phyloP scores from a whole-genome alignment of 2,329 filamentous ascomycete genomes.

The Beauveria medogensis region DNA sequence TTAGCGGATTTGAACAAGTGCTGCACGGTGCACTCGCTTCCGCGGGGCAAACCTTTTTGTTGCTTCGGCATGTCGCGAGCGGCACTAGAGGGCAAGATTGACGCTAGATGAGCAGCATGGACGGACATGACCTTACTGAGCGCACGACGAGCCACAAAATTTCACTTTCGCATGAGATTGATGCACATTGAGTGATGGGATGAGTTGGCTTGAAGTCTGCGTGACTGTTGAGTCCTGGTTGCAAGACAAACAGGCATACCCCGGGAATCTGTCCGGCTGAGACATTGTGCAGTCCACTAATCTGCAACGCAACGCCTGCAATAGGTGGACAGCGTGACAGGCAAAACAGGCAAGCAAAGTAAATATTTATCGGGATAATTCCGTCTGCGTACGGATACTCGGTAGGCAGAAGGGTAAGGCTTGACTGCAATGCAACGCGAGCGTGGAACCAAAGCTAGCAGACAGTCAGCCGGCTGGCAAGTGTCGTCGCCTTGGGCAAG shows the following conservation, averaged over 20 bases:
- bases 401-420: background rate
- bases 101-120: background rate
- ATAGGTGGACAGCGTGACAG: background rate
- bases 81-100: background rate
- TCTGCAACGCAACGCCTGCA: background rate
- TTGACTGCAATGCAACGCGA: background rate
- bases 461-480: background rate
- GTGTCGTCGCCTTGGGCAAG: background rate
- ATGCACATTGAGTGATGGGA: no score
- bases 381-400: background rate
- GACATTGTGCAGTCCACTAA: background rate
- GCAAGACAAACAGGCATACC: background rate
- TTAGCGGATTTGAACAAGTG: background rate
- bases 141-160: no score
- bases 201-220: background rate
- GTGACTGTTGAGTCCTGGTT: background rate
- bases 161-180: no score
- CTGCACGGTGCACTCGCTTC: background rate
- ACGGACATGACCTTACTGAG: no score
- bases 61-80: conserved; percentile 7
- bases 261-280: conserved; percentile 3
- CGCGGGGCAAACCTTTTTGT: background rate
- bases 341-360: background rate
- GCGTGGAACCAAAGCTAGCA: background rate
- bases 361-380: background rate